Evolutionary conservation across 2,329 filamentous ascomycete genomes (phyloP), one percentile per base, ranked within the genome.

Genomic region (Aulographum hederae): DNA sequence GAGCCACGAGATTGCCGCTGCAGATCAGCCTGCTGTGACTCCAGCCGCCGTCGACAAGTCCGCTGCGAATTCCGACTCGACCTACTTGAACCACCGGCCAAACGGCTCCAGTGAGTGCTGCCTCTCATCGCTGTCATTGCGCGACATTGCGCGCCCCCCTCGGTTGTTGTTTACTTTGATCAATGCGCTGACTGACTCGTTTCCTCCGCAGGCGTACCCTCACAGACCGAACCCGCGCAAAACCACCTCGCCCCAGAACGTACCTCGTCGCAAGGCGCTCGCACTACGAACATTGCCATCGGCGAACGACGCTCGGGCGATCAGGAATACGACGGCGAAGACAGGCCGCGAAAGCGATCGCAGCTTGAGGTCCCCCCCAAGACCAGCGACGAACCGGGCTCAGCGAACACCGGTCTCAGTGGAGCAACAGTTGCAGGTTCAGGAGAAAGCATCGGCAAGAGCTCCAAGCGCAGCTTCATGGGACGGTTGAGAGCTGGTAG

Each of bases 391-490:
- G 42, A 46, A 31, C 43, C 47, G 28, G 47, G 48, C 2, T 46
- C 52, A 18, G 52, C 46, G 6, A 47, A 45, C 18, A 57, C 56
- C 18, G 55, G 53, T 1, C 41, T 59, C 18, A 58, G 54, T 34
- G 57, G 56, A 32, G 50, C 49, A 31, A 58, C 57, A n/a, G 47
- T 43, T 17, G 37, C 54, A 17, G n/a, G n/a, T n/a, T n/a, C n/a
- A n/a, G n/a, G n/a, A n/a, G 56, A 60, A 31, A 60, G 55, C 43
- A 48, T 60, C 31, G 60, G 57, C 29, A 52, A 60, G 44, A 54
- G 58, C 33, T 60, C 58, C 30, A 54, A 61, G 44, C 53, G 58
- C 34, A 63, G 59, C 42, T 49, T 60, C 31, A 51, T 52, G 34
- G 55, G 52, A 35, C 55, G 55, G 38, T 51, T 54, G 39, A 51